Conservation (phyloP, 805 yeast genomes). For the Jamesozyma rosinii region DNA sequence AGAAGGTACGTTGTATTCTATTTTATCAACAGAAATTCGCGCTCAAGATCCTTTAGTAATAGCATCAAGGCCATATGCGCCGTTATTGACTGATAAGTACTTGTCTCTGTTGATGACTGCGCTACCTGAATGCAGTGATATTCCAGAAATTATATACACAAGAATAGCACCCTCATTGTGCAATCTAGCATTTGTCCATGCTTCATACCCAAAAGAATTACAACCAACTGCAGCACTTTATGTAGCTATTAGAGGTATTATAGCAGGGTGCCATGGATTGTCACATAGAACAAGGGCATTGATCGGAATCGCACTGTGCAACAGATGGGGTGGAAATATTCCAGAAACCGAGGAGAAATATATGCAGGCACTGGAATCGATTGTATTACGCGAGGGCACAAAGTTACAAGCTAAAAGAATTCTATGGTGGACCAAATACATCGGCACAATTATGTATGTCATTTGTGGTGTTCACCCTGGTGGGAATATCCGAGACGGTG, state of each 20-base stretch:
- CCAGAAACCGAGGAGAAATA: conserved; percentile 46
- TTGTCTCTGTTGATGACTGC: conserved; percentile 45
- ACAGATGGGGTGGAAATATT: conserved; percentile 75
- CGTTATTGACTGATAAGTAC: conserved; percentile 50
- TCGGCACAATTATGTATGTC: conserved; percentile 67
- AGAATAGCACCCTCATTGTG: conserved; percentile 64
- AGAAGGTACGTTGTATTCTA: conserved; percentile 63
- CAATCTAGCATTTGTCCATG: conserved; percentile 66
- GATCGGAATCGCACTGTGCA: conserved; percentile 65
- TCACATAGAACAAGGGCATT: conserved; percentile 64
- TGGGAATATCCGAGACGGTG: conserved; percentile 59
- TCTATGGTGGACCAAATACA: conserved; percentile 65
- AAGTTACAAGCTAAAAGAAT: conserved; percentile 37
- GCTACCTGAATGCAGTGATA: conserved; percentile 42
- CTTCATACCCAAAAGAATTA: conserved; percentile 66
- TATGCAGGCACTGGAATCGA: conserved; percentile 39
- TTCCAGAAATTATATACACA: conserved; percentile 48
- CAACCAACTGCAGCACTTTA: conserved; percentile 68
- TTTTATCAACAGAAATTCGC: conserved; percentile 47
- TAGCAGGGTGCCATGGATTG: conserved; percentile 68
- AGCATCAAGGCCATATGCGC: conserved; percentile 66
- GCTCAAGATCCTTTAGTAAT: conserved; percentile 60
- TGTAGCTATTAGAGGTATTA: conserved; percentile 64
- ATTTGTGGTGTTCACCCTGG: conserved; percentile 78
- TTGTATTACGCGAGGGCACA: conserved; percentile 40